A percentile compares a stretch with the other conserved stretches of the same genome.
These are phyloP conservation scores for Diplodia mutila DNA, from an alignment of 2,329 filamentous ascomycete genomes.

Conservation along the genomic window DNA sequence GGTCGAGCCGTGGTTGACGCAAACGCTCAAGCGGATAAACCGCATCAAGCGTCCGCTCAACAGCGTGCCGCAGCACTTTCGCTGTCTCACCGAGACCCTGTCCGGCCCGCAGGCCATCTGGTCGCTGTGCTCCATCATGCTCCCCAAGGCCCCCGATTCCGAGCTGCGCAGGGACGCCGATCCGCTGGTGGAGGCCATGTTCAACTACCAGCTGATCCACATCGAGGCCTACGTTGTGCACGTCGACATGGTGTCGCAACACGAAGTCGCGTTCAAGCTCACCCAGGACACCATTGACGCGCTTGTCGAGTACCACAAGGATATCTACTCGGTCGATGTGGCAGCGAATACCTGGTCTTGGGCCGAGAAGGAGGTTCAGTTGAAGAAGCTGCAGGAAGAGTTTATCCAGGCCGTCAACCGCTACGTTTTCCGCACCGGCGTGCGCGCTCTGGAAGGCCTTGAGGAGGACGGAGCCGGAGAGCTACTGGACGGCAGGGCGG, in stretches of 20 bases:
- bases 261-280: conserved; percentile 97
- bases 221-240: conserved; percentile 98
- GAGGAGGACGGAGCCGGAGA: conserved; percentile 97
- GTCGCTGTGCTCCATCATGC: conserved; percentile 90
- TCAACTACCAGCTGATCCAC: conserved; percentile 91
- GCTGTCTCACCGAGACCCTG: conserved; percentile 92
- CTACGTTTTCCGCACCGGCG: conserved; percentile 90
- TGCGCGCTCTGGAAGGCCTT: conserved; percentile 86
- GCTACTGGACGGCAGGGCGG: conserved; percentile 85
- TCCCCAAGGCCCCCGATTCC: conserved; percentile 84
- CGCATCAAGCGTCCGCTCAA: conserved; percentile 95
- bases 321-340: conserved; percentile 88
- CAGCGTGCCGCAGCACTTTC: conserved; percentile 91
- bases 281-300: conserved; percentile 92
- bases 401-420: conserved; percentile 97
- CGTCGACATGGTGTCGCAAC: conserved; percentile 97
- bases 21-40: conserved; percentile 96
- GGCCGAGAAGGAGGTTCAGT: conserved; percentile 93
- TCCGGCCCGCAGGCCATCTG: conserved; percentile 90
- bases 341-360: conserved; percentile 90
- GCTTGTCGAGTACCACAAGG: conserved; percentile 94
- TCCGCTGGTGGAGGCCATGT: conserved; percentile 81
- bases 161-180: conserved; percentile 82
- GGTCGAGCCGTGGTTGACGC: conserved; percentile 94
- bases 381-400: conserved; percentile 96